phyloP scores from a whole-genome alignment of 192 early-diverging fungal genomes.

The Backusella tuberculispora region DNA sequence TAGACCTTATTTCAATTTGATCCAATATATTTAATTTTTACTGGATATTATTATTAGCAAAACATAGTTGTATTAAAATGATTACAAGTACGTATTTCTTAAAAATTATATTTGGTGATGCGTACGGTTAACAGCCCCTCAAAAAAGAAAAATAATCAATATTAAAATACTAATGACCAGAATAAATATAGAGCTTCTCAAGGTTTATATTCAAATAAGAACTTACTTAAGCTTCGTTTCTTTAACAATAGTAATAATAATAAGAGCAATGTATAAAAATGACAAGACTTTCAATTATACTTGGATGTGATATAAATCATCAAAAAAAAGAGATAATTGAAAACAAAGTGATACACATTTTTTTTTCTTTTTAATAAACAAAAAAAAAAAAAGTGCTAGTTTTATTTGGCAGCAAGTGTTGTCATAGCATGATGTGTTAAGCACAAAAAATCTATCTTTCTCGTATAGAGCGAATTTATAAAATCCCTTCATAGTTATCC shows the following conservation, averaged over 20 bases:
- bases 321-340: too few species aligned
- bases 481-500: background rate
- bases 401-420: too few species aligned
- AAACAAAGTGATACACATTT: too few species aligned
- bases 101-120: background rate
- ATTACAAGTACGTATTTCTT: background rate
- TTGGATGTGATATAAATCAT: too few species aligned
- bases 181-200: background rate
- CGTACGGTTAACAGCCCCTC: background rate
- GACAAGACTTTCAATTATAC: too few species aligned
- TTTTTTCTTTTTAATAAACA: too few species aligned
- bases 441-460: background rate
- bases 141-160: background rate
- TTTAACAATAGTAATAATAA: background rate
- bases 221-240: background rate
- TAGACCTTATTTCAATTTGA: background rate
- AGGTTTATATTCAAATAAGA: slow-evolving; percentile 13
- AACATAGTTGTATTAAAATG: background rate
- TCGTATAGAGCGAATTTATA: background rate
- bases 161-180: background rate
- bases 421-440: too few species aligned
- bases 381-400: too few species aligned
- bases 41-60: background rate
- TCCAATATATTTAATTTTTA: background rate
- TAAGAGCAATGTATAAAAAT: too few species aligned